Evolutionary conservation across 306 rosid species (phyloP), one percentile per base, ranked within the genome.

Genomic region (Medicago arabica): DNA sequence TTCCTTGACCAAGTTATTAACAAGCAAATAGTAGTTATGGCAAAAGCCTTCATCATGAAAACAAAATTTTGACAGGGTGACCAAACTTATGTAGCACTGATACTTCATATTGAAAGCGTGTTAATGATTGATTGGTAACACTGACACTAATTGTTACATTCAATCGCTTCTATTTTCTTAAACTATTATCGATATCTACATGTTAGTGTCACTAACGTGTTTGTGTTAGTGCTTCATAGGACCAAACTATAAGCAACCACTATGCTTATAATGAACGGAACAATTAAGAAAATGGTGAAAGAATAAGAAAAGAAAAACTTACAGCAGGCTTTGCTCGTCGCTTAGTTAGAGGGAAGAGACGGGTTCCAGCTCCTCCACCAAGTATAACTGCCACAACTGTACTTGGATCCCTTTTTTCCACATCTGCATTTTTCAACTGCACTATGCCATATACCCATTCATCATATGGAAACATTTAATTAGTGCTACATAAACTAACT

Each of bases 321-420:
- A 88, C 98, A 17, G 97, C 98, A 58, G 98, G 98, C 67, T 95
- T 95, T 69, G 98, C 98, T 6, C 97, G 92, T 10, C 93, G 85
- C 83, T 85, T 95, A 25, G 98, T 95, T 77, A 95, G 93, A 64
- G 98, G 98, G 73, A 90, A 95, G 70, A 95, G 95, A 55, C 98
- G 94, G 62, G 98, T 92, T 15, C 98, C 97, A n/a, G 98, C 97
- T 83, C 97, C 97, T 79, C 97, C 98, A 41, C 98, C 97, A 2
- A 95, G 84, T 47, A 95, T 92, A 60, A 95, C 60, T 25, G 98
- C 98, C 75, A 90, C 88, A 44, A 90, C 96, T 10, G 97, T 88
- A 66, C 87, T 82, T 36, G 98, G 69, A 80, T 95, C 86, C 72
- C 82, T 70, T 82, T 36, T 87, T 53, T 86, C 89, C 82, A 79